Conservation (phyloP, 2,329 filamentous ascomycete species). For the Cercospora brassicicola region DNA sequence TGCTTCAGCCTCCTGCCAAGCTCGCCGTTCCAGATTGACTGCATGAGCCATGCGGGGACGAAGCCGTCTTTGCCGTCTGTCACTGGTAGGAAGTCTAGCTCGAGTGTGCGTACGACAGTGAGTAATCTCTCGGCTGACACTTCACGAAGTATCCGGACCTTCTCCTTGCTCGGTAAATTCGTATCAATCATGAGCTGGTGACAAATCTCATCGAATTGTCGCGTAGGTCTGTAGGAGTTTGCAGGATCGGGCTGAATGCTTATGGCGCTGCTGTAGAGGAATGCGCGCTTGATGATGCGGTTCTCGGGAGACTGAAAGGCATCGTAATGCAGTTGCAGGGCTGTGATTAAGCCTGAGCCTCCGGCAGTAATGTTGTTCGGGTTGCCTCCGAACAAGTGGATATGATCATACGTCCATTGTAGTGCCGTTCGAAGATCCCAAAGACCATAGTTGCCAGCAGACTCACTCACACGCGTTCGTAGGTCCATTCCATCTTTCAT, state of each 20-base stretch:
- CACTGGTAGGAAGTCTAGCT: conserved; percentile 22
- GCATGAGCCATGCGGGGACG: conserved; percentile 21
- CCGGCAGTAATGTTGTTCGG: conserved; percentile 53
- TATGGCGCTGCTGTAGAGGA: conserved; percentile 24
- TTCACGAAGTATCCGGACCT: conserved; percentile 19
- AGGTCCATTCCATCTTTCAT: conserved; percentile 27
- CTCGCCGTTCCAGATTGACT: conserved; percentile 24
- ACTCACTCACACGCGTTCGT: conserved; percentile 7
- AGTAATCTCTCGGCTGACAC: conserved; percentile 20
- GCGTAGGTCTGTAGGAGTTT: conserved; percentile 18
- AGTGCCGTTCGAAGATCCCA: conserved; percentile 58
- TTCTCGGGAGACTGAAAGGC: conserved; percentile 22
- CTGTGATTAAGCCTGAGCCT: conserved; percentile 36
- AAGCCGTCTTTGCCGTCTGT: conserved; percentile 25
- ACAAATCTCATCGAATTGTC: conserved; percentile 24
- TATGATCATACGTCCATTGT: conserved; percentile 56
- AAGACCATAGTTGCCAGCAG: conserved; percentile 51
- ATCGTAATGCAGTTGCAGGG: conserved; percentile 25
- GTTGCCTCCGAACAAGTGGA: conserved; percentile 54
- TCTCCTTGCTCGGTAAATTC: conserved; percentile 18
- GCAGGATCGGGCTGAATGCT: conserved; percentile 20
- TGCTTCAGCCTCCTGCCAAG: conserved; percentile 22
- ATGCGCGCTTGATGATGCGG: conserved; percentile 21
- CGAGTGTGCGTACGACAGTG: conserved; percentile 17
- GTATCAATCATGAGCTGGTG: conserved; percentile 21